Evolutionary conservation across 495 filamentous ascomycete species (phyloP).

Genomic region (Platismatia glauca): DNA sequence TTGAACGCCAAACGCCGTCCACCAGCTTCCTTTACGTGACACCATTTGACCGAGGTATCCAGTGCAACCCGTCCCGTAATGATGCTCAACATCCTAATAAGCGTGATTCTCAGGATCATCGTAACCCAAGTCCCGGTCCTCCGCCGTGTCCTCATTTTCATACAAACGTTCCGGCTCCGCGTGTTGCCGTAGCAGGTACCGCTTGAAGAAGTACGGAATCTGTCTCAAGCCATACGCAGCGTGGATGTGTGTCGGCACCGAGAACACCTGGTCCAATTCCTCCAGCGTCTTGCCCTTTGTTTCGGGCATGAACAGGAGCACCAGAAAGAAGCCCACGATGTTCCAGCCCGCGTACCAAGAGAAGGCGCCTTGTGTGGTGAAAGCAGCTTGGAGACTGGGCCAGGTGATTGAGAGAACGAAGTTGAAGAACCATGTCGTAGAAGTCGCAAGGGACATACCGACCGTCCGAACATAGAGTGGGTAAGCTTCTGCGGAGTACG

Average conservation of each 20-base stretch:
- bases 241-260: slow-evolving; percentile 35
- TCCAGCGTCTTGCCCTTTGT: slow-evolving; percentile 40
- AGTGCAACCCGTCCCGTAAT: neutral
- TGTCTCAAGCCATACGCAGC: slow-evolving; percentile 32
- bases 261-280: slow-evolving; percentile 40
- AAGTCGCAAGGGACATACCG: slow-evolving; percentile 60
- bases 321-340: slow-evolving; percentile 33
- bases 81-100: neutral
- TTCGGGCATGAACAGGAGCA: slow-evolving; percentile 37
- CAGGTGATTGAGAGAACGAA: slow-evolving; percentile 58
- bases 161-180: slow-evolving; percentile 27
- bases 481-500: slow-evolving; percentile 74
- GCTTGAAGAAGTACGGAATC: slow-evolving; percentile 41
- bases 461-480: slow-evolving; percentile 65
- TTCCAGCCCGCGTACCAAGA: slow-evolving; percentile 47
- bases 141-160: slow-evolving; percentile 17
- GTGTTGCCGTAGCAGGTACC: slow-evolving; percentile 36
- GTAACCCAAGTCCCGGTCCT: slow-evolving; percentile 19
- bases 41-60: neutral
- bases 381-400: slow-evolving; percentile 46
- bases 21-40: neutral
- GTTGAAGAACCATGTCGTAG: slow-evolving; percentile 65
- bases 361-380: slow-evolving; percentile 54
- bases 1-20: neutral
- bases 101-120: slow-evolving; percentile 10